Evolutionary conservation across 345 rosid species (phyloP).

Genomic region (Populus tremula): DNA sequence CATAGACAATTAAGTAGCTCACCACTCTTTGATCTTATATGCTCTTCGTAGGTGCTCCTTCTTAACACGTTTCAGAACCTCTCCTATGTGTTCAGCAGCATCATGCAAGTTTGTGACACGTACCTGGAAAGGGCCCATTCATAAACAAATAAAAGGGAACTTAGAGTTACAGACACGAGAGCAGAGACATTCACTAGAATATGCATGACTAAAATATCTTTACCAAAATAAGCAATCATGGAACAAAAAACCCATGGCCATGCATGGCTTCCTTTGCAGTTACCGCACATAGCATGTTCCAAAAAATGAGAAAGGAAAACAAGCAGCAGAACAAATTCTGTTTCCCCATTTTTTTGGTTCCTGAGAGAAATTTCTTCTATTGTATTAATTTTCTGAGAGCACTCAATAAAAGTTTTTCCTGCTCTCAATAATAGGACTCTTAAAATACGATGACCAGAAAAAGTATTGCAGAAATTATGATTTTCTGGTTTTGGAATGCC

Average conservation of each 20-base stretch:
- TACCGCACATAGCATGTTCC: too few relatives aligned
- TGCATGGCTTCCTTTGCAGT: not conserved
- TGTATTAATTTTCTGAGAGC: not conserved
- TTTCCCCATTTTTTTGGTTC: too few relatives aligned
- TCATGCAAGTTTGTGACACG: constrained; percentile 80
- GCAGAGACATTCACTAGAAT: not conserved
- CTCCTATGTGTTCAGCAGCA: constrained; percentile 90
- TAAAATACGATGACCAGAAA: not conserved
- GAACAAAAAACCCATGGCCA: not conserved
- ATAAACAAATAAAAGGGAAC: not conserved
- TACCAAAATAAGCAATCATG: not conserved
- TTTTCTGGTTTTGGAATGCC: too few relatives aligned
- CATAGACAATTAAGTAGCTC: constrained; percentile 3
- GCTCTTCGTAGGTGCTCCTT: constrained; percentile 85
- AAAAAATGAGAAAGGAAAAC: too few relatives aligned
- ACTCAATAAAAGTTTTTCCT: not conserved
- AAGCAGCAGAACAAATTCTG: too few relatives aligned
- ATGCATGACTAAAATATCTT: too few relatives aligned
- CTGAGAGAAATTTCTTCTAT: too few relatives aligned
- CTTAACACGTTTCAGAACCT: constrained; percentile 84
- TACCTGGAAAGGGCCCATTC: constrained; percentile 41
- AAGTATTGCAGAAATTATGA: not conserved
- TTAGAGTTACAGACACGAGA: not conserved
- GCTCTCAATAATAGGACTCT: too few relatives aligned
- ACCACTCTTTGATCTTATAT: constrained; percentile 83